Base-by-base conservation (phyloP, 352 stramenopile species). In the Phytophthora melonis region DNA sequence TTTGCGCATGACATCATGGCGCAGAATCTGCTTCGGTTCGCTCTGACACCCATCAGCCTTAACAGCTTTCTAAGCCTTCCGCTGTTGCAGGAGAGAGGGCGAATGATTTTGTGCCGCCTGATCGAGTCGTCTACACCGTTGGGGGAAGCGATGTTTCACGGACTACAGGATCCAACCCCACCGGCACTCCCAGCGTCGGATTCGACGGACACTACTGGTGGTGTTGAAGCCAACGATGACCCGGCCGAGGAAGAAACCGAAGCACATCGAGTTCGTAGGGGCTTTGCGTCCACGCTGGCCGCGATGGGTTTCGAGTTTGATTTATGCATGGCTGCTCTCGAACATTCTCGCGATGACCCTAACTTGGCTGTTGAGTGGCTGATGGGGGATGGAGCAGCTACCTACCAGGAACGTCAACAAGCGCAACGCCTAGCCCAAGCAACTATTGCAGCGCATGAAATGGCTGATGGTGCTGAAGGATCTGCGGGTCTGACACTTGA, bases 231-330 rank as follows among this genome's bases (percentile, higher is more conserved):
- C 7, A 92, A 84, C 30, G 66, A 82, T 57, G 78, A 93, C 62
- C 85, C 86, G 3, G 82, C 83, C 6, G 77, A 93, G 75, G 87
- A 96, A 77, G 89, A 96, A 59, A 91, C 74, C 0, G 88, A 94
- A 68, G 81, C 87, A 27, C 87, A 91, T 70, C 84, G 88, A 21
- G 76, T 89, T 52, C 87, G 90, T 49, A 81, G 88, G 54, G 88
- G 88, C 0, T 96, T 97, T 56, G 90, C 90, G 13, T 92, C 89
- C 1, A 96, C 87, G 5, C 68, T 97, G 27, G 89, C 89, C 43
- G 89, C 88, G 1, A 97, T 97, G 90, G 90, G 90, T 0, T 97
- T 97, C 39, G 90, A 95, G 60, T 95, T 97, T 70, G 90, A 96
- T 6, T 74, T 97, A 18, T 97, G 90, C 58, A 93, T 97, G 87